Base-by-base conservation (phyloP, 2,329 filamentous ascomycete genomes). In the Hymenotorrendiella dingleyae region DNA sequence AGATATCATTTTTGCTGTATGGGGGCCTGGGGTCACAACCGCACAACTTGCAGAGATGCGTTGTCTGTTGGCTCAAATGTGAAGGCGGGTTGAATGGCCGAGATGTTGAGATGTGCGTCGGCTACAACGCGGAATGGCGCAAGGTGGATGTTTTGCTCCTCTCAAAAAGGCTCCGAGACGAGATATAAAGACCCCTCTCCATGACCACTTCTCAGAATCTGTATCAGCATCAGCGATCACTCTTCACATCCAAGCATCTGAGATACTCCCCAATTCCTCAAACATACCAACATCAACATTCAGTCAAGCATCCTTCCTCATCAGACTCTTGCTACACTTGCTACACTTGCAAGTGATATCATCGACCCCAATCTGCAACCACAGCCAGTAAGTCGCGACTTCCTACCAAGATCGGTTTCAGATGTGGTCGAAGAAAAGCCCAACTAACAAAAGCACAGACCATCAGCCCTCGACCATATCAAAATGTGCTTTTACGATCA, bases 401-500 rank as follows among this genome's bases (percentile, higher is more conserved):
- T 16, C 38, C 24, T 12, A 36, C 19, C 24, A 28, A 8, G 29
- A 24, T 29, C n/a, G 24, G 50, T 55, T 54, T 53, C 52, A 56
- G 35, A 17, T 35, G 24, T 29, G 37, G 40, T 47, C 43, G 4
- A 32, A 26, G 16, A 35, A 36, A 7, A 37, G 40, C 41, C 26
- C 36, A 36, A 47, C 51, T 57, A 40, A 57, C 47, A 24, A 14
- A 34, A 43, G 36, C 34, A 43, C 38, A 35, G 28, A 41, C 33
- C 42, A 24, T 24, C 24, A 23, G 19, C 39, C 21, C 35, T 52
- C 36, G 21, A 35, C 36, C 49, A 37, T n/a, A 59, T 57, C 68
- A 73, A 62, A 56, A 95, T 97, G 91, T 96, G 91, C 72, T 96
- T 93, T 74, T 97, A 90, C 73, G 89, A 96, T 60, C 85, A 91